These are phyloP conservation scores for Diplodia sapinea DNA, from an alignment of 2,329 filamentous ascomycete species.

Conservation along the genomic window DNA sequence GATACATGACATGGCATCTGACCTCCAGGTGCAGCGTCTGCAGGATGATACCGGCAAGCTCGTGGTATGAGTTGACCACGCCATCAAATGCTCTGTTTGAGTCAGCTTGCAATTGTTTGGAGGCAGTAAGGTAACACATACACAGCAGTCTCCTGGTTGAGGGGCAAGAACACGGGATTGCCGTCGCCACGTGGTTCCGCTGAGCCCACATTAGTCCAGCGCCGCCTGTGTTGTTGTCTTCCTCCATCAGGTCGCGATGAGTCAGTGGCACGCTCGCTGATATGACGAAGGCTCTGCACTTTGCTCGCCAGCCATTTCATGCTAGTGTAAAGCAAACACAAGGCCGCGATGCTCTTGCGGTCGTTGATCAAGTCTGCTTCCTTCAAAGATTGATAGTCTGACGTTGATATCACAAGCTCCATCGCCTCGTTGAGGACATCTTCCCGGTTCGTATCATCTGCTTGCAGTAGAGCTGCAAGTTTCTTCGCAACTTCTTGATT, in stretches of 20 bases:
- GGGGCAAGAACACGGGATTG: constrained; percentile 78
- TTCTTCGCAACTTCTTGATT: constrained; percentile 64
- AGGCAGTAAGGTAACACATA: constrained; percentile 54
- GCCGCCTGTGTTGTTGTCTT: constrained; percentile 64
- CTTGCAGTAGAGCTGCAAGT: constrained; percentile 20
- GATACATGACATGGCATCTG: constrained; percentile 82
- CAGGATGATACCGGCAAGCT: constrained; percentile 78
- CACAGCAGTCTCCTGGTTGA: constrained; percentile 83
- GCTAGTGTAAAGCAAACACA: constrained; percentile 92
- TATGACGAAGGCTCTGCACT: constrained; percentile 78
- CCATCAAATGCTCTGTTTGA: constrained; percentile 75
- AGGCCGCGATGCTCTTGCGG: constrained; percentile 79
- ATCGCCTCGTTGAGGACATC: constrained; percentile 59
- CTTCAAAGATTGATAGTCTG: constrained; percentile 62
- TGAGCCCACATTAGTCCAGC: constrained; percentile 80
- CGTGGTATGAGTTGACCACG: constrained; percentile 81
- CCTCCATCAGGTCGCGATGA: constrained; percentile 59
- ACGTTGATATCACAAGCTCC: constrained; percentile 38
- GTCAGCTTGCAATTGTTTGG: constrained; percentile 32
- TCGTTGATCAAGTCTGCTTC: constrained; percentile 81
- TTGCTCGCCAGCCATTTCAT: constrained; percentile 97
- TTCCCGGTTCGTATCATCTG: constrained; percentile 46
- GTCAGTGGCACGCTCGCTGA: constrained; percentile 75
- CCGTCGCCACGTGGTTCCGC: constrained; percentile 59
- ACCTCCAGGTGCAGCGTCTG: constrained; percentile 89